phyloP scores from a whole-genome alignment of 2,329 filamentous ascomycete species.

The Phoma herbarum region DNA sequence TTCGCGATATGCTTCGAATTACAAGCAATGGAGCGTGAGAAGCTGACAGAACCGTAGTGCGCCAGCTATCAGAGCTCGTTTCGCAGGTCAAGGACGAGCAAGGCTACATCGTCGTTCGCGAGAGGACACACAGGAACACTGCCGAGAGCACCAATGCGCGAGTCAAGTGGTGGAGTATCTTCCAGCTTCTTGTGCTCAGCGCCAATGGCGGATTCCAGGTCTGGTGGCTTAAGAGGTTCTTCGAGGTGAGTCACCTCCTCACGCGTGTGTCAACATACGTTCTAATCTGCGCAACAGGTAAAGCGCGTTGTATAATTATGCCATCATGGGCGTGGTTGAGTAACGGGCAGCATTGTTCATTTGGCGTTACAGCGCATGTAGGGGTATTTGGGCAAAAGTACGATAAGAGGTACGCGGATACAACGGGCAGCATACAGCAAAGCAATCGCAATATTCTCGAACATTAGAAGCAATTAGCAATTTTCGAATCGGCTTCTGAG shows the following conservation, averaged over 20 bases:
- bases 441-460: slow-evolving; percentile 4
- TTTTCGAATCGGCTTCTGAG: not conserved
- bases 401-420: slow-evolving; percentile 1
- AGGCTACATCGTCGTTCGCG: slow-evolving; percentile 92
- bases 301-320: slow-evolving; percentile 44
- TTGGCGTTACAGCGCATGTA: slow-evolving; percentile 33
- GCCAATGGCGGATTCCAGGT: slow-evolving; percentile 97
- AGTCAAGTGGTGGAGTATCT: slow-evolving; percentile 99
- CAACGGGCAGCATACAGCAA: not conserved
- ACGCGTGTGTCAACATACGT: slow-evolving; percentile 19
- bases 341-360: slow-evolving; percentile 13
- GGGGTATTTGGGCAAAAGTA: slow-evolving; percentile 7
- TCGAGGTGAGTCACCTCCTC: slow-evolving; percentile 68
- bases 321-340: not conserved
- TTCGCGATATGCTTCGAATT: not conserved
- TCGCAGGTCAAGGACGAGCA: slow-evolving; percentile 97
- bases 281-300: slow-evolving; percentile 34
- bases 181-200: slow-evolving; percentile 87
- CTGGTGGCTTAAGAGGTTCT: slow-evolving; percentile 99
- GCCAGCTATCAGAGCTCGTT: slow-evolving; percentile 82
- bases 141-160: slow-evolving; percentile 97
- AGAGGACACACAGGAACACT: slow-evolving; percentile 96
- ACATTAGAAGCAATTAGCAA: not conserved
- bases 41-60: slow-evolving; percentile 65
- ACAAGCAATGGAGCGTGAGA: not conserved